Evolutionary conservation across 2,329 filamentous ascomycete species (phyloP).

Genomic region (Diatrype stigma): DNA sequence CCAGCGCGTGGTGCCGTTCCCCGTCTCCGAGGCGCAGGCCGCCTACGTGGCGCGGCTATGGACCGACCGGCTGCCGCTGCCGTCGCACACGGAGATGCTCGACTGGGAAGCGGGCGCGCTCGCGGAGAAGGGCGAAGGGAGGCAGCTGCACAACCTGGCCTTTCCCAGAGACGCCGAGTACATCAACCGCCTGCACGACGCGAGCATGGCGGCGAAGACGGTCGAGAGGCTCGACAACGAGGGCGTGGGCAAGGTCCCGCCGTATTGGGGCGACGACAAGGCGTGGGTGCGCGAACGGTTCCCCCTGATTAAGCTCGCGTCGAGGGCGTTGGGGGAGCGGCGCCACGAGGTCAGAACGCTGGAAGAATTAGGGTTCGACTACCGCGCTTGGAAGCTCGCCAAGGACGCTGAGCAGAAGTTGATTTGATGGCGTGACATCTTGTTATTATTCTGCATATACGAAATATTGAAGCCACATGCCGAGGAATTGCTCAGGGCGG

Average conservation of each 20-base stretch:
- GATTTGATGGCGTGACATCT: neutral
- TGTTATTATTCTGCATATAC: no score
- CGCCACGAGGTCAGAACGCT: conserved; percentile 30
- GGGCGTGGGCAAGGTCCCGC: conserved; percentile 33
- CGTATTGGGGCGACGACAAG: conserved; percentile 36
- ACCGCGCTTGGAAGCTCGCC: conserved; percentile 23
- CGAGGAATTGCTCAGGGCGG: no score
- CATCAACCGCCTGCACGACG: conserved; percentile 52
- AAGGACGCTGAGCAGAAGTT: conserved; percentile 1
- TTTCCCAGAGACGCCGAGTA: conserved; percentile 55
- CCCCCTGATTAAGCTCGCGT: conserved; percentile 37
- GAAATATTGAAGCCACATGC: no score
- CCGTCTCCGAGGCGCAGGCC: conserved; percentile 64
- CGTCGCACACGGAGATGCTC: neutral
- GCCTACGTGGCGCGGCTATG: conserved; percentile 53
- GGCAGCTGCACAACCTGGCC: conserved; percentile 35
- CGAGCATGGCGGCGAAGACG: conserved; percentile 36
- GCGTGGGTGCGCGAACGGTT: conserved; percentile 36
- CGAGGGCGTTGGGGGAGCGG: conserved; percentile 30
- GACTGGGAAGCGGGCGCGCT: neutral
- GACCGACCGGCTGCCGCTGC: neutral
- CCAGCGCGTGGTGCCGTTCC: conserved; percentile 66
- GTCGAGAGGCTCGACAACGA: conserved; percentile 29
- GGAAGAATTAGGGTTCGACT: conserved; percentile 36
- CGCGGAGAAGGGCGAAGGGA: neutral